A percentile compares a stretch with the other conserved stretches of the same genome.
These are phyloP conservation scores for Canariomyces notabilis DNA, from an alignment of 2,329 filamentous ascomycete genomes.

Conservation along the genomic window DNA sequence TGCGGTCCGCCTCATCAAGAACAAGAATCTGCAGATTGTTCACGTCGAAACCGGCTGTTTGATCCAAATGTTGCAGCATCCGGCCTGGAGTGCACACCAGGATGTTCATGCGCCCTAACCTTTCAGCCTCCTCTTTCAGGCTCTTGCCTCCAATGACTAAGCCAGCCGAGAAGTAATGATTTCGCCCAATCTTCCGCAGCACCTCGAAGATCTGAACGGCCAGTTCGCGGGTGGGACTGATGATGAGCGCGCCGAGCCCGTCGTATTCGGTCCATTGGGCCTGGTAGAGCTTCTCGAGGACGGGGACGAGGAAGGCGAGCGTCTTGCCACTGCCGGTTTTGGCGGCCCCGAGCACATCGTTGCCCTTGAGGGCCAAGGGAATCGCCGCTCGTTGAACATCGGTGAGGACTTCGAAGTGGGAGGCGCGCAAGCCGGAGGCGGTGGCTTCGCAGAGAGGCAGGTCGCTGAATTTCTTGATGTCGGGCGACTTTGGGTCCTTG, in stretches of 20 bases:
- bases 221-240: constrained; percentile 90
- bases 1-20: constrained; percentile 91
- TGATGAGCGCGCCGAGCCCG: constrained; percentile 84
- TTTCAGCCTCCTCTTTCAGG: constrained; percentile 78
- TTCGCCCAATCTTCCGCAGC: constrained; percentile 78
- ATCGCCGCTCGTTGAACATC: constrained; percentile 91
- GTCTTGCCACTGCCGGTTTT: constrained; percentile 97
- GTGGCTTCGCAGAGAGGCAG: constrained; percentile 83
- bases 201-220: constrained; percentile 97
- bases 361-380: constrained; percentile 75
- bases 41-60: constrained; percentile 84
- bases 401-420: constrained; percentile 85
- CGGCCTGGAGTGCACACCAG: constrained; percentile 91
- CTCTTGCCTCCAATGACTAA: constrained; percentile 92
- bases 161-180: constrained; percentile 87
- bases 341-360: constrained; percentile 86
- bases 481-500: constrained; percentile 58
- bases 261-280: constrained; percentile 86
- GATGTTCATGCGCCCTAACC: constrained; percentile 90
- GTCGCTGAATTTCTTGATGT: constrained; percentile 68
- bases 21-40: constrained; percentile 90
- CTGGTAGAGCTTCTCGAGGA: constrained; percentile 88
- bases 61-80: constrained; percentile 92
- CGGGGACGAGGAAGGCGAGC: constrained; percentile 83
- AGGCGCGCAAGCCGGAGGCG: constrained; percentile 69